These are phyloP conservation scores for Cardiospermum halicacabum DNA, from an alignment of 345 rosid genomes.

Conservation along the genomic window DNA sequence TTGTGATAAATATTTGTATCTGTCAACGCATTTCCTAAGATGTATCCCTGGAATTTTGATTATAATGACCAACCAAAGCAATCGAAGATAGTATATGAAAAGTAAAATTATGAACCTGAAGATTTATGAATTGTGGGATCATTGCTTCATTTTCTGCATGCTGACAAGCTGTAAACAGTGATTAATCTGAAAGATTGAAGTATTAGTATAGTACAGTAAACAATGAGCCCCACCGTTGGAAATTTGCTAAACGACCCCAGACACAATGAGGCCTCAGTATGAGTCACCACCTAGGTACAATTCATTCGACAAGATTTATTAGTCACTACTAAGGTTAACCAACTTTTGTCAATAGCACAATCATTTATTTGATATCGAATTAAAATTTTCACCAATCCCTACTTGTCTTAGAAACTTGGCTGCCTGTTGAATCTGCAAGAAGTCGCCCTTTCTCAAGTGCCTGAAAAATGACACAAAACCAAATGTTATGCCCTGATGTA, in stretches of 20 bases:
- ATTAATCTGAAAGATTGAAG: neutral
- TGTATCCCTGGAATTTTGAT: constrained; percentile 41
- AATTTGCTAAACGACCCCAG: constrained; percentile 46
- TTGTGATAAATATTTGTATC: constrained; percentile 24
- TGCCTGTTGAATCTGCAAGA: constrained; percentile 38
- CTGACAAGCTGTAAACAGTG: neutral
- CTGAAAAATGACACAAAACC: constrained; percentile 10
- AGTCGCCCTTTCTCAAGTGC: constrained; percentile 59
- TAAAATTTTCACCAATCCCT: neutral
- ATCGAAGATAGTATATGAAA: neutral
- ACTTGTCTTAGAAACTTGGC: constrained; percentile 55
- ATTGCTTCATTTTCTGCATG: constrained; percentile 58
- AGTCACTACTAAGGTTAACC: constrained; percentile 46
- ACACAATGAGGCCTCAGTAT: constrained; percentile 52
- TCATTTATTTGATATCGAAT: neutral
- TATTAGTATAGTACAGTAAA: neutral
- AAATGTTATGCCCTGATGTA: neutral
- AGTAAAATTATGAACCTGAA: constrained; percentile 41
- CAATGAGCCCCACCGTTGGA: constrained; percentile 36
- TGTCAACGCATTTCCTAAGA: constrained; percentile 53
- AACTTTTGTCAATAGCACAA: neutral
- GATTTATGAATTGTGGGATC: constrained; percentile 36
- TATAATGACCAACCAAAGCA: neutral
- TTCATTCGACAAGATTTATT: constrained; percentile 32
- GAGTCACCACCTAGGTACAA: constrained; percentile 69